These are phyloP conservation scores for Radiomyces spectabilis DNA, from an alignment of 192 early-diverging fungal species.

Conservation along the genomic window DNA sequence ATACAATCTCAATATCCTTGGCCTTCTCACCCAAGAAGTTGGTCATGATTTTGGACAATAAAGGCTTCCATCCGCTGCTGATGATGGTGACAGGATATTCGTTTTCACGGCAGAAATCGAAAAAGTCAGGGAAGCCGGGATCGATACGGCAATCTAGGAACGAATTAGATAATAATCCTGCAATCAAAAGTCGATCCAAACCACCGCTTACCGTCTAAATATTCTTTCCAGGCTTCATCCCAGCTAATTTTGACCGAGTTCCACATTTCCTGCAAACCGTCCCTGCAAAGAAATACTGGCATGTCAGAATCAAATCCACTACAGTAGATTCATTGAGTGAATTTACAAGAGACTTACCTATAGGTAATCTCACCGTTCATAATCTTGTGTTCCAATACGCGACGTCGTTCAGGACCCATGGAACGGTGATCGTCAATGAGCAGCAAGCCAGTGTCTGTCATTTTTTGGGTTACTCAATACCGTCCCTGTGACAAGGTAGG, in stretches of 20 bases:
- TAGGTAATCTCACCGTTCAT: conserved; percentile 35
- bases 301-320: too few relatives aligned
- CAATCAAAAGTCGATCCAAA: not conserved
- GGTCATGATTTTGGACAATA: conserved; percentile 45
- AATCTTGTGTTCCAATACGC: conserved; percentile 30
- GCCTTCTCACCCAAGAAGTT: conserved; percentile 40
- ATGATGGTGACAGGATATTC: conserved; percentile 57
- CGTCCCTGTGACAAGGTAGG: too few relatives aligned
- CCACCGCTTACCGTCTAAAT: conserved; percentile 13
- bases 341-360: conserved; percentile 17
- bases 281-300: conserved; percentile 6
- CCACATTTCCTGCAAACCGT: conserved; percentile 30
- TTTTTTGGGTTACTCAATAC: too few relatives aligned
- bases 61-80: conserved; percentile 49
- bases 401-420: conserved; percentile 30
- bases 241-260: conserved; percentile 22
- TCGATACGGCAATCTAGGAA: conserved; percentile 48
- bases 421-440: conserved; percentile 38
- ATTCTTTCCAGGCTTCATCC: conserved; percentile 31
- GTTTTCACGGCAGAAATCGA: conserved; percentile 37
- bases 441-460: conserved; percentile 38
- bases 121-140: conserved; percentile 50
- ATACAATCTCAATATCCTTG: conserved; percentile 44
- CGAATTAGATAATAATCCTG: not conserved
- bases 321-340: not conserved